Conservation (phyloP, 495 filamentous ascomycete genomes). For the Pseudoneurospora amorphoporcata region DNA sequence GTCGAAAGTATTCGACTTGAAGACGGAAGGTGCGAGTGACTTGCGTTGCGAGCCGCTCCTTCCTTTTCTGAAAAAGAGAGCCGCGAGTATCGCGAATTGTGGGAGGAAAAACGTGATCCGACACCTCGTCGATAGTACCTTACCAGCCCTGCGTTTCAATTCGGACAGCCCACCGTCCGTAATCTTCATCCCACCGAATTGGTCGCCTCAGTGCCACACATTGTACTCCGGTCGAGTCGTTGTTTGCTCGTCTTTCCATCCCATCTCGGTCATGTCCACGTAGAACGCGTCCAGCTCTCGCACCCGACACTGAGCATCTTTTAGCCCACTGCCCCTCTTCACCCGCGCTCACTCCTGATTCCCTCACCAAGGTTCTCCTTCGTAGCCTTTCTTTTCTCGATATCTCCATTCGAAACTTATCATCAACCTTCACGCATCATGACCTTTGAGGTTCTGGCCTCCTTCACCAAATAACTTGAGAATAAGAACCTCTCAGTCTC, state of each 20-base stretch:
- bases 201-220: background rate
- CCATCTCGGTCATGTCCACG: background rate
- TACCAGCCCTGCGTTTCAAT: background rate
- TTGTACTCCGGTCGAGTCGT: background rate
- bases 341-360: background rate
- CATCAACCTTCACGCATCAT: background rate
- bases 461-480: background rate
- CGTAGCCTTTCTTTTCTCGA: background rate
- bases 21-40: background rate
- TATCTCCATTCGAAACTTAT: background rate
- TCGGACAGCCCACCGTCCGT: background rate
- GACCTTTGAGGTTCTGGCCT: background rate
- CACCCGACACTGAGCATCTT: background rate
- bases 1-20: background rate
- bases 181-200: background rate
- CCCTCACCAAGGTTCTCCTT: background rate
- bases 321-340: background rate
- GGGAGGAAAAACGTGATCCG: background rate
- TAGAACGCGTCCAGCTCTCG: background rate
- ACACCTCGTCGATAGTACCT: background rate
- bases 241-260: background rate
- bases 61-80: background rate
- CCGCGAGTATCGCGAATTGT: background rate
- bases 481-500: background rate
- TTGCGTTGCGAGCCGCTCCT: background rate